Base-by-base conservation (phyloP, 805 yeast genomes). In the Candida ovalis region DNA sequence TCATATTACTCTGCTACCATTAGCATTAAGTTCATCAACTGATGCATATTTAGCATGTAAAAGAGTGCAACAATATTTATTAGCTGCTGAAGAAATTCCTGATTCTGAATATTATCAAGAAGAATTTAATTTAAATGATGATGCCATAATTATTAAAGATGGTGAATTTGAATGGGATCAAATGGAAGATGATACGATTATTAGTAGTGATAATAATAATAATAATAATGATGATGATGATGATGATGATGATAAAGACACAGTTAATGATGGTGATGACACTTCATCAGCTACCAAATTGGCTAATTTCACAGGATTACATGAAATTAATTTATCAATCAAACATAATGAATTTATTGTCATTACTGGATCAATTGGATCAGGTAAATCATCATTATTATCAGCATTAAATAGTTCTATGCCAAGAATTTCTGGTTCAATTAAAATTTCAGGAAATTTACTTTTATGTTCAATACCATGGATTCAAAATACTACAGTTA, bases 401-500 rank as follows among this genome's bases (percentile, higher is more conserved):
- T 72, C 76, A 50, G 89, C 94, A 0, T 69, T 88, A 45, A 74
- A 84, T 8, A 94, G 95, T 1, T 68, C 75, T 18, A 86, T 88
- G 88, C 70, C 73, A 12, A 73, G 79, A 54, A 63, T 65, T 0
- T 38, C 56, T 0, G 96, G 96, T 27, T 47, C 62, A 0, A 68
- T 84, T 5, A 62, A 70, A 40, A 67, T 82, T 4, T 75, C 73
- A 49, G 94, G 92, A 1, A 67, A 74, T 1, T 54, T 74, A 17
- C 58, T 80, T 23, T 60, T 79, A 55, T 56, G 76, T 76, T 53
- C 66, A 2, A 48, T 45, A 10, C 92, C 92, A n/a, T 88, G 96
- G 96, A 80, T 88, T 42, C 92, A 86, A 61, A 88, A 87, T 61
- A 80, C 88, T 2, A 84, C 95, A 0, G 84, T 88, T 21, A 76